These are phyloP conservation scores for Thalassiosira sp. DNA, from an alignment of 352 stramenopile species.

Conservation along the genomic window DNA sequence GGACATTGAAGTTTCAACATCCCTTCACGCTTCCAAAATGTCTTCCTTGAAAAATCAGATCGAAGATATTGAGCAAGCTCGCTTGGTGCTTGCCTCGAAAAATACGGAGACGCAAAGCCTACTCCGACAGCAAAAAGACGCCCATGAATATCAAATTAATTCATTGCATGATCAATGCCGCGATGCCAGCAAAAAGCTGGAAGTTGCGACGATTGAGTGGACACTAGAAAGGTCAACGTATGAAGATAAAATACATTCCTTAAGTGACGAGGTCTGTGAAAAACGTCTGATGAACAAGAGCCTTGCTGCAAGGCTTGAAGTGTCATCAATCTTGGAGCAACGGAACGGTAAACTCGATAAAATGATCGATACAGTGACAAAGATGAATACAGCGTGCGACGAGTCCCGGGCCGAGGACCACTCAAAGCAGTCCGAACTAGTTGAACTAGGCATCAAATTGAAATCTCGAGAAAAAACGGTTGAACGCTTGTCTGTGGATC, in stretches of 20 bases:
- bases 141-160: conserved; percentile 11
- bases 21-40: background rate
- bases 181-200: background rate
- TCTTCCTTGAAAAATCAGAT: background rate
- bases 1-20: conserved; percentile 13
- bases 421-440: conserved; percentile 15
- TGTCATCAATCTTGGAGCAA: conserved; percentile 11
- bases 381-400: conserved; percentile 10
- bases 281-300: conserved; percentile 21
- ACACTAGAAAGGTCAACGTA: conserved; percentile 18
- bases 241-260: conserved; percentile 17
- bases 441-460: conserved; percentile 17
- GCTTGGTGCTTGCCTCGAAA: conserved; percentile 3
- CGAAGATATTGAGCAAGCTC: conserved; percentile 2
- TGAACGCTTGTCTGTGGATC: conserved; percentile 16
- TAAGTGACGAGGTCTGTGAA: conserved; percentile 14
- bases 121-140: conserved; percentile 20
- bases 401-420: conserved; percentile 4
- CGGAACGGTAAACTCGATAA: conserved; percentile 18
- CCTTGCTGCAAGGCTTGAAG: conserved; percentile 11
- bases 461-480: conserved; percentile 21
- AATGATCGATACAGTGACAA: conserved; percentile 17
- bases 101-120: conserved; percentile 21
- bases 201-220: conserved; percentile 22
- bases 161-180: conserved; percentile 13